phyloP scores from a whole-genome alignment of 208 protist genomes.

The Leishmania aethiopica region DNA sequence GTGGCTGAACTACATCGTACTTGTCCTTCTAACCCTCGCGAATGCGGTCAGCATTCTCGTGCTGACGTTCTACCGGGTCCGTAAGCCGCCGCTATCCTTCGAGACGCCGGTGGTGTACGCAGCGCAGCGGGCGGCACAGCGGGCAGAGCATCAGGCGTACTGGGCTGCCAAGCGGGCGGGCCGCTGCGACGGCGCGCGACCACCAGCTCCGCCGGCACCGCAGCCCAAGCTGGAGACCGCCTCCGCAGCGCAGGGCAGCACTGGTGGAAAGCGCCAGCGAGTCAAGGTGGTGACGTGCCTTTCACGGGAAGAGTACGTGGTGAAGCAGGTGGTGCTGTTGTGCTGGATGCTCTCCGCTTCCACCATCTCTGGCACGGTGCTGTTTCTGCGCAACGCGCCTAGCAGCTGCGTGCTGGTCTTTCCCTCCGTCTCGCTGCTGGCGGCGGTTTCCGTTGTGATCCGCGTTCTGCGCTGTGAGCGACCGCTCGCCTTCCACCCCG shows the following conservation, averaged over 20 bases:
- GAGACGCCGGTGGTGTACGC: conserved; percentile 31
- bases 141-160: not conserved
- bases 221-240: not conserved
- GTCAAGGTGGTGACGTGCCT: conserved; percentile 42
- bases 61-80: conserved; percentile 41
- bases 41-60: conserved; percentile 29
- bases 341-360: conserved; percentile 32
- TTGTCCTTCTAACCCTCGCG: conserved; percentile 22
- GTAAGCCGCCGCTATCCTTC: conserved; percentile 40
- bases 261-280: not conserved
- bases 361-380: conserved; percentile 8
- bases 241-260: not conserved
- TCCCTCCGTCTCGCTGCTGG: conserved; percentile 21
- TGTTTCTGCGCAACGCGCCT: conserved; percentile 26
- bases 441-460: conserved; percentile 27
- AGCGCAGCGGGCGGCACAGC: conserved; percentile 17
- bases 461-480: conserved; percentile 9
- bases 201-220: not conserved
- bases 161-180: conserved; percentile 11
- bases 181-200: not conserved
- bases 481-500: conserved; percentile 14
- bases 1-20: conserved; percentile 40
- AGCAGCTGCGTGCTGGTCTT: conserved; percentile 22
- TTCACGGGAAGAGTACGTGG: conserved; percentile 58
- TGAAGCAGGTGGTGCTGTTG: conserved; percentile 59